Evolutionary conservation across 257 asterid species (phyloP).

Genomic region (Solanum lignicaule): DNA sequence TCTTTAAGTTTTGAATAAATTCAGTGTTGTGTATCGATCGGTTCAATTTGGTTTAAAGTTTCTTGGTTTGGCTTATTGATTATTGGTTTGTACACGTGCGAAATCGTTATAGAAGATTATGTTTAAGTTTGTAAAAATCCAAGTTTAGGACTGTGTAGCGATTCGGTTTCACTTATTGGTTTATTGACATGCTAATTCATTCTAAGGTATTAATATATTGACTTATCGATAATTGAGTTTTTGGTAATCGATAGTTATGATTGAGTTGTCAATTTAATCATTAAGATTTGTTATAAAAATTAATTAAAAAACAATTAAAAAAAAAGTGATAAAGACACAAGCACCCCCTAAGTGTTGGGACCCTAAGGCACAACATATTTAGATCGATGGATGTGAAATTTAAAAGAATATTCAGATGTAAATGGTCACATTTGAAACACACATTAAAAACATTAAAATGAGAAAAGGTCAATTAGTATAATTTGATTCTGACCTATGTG

Average conservation of each 20-base stretch:
- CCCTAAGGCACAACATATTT: neutral
- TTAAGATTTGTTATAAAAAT: neutral
- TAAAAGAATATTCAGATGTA: neutral
- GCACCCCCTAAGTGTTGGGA: neutral
- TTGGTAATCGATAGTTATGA: neutral
- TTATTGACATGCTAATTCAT: neutral
- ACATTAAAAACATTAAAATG: neutral
- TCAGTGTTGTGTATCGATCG: neutral
- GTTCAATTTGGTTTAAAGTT: neutral
- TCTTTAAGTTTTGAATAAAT: neutral
- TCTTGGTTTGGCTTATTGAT: neutral
- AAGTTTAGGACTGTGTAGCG: neutral
- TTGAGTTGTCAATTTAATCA: neutral
- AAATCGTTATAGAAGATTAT: neutral
- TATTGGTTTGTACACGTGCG: neutral
- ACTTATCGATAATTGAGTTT: neutral
- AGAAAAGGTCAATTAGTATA: neutral
- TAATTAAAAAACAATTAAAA: neutral
- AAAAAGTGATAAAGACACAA: neutral
- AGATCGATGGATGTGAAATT: neutral
- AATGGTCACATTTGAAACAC: neutral
- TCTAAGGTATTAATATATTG: no score
- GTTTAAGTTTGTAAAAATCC: neutral
- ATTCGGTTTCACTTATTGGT: neutral
- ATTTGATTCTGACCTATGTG: neutral